Conservation (phyloP, 2,329 filamentous ascomycete species). For the Piedraia hortae region DNA sequence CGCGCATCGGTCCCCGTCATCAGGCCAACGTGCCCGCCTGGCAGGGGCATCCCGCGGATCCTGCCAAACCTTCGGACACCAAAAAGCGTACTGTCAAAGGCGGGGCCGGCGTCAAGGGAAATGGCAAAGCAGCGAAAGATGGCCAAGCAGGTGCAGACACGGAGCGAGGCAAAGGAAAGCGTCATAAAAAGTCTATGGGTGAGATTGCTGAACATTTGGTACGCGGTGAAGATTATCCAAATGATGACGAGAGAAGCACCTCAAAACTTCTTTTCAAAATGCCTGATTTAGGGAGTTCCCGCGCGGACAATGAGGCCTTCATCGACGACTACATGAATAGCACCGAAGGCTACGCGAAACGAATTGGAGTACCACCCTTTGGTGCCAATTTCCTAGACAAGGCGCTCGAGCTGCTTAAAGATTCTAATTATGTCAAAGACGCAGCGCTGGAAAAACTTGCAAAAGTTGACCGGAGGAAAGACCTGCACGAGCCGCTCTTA, state of each 20-base stretch:
- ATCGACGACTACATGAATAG: constrained; percentile 53
- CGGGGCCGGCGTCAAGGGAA: constrained; percentile 35
- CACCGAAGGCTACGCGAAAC: constrained; percentile 34
- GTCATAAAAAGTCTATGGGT: constrained; percentile 83
- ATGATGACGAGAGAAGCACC: constrained; percentile 48
- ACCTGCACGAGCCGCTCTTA: constrained; percentile 63
- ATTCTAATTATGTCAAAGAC: constrained; percentile 41
- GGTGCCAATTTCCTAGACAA: constrained; percentile 77
- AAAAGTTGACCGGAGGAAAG: constrained; percentile 35
- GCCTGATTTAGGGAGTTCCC: constrained; percentile 9
- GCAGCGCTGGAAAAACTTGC: constrained; percentile 42
- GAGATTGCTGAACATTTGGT: constrained; percentile 64
- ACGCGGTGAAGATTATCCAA: constrained; percentile 52
- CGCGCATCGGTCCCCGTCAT: constrained; percentile 67
- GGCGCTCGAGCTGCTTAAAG: constrained; percentile 45
- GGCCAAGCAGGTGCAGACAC: constrained; percentile 52
- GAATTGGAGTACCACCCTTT: constrained; percentile 41
- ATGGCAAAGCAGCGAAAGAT: constrained; percentile 54
- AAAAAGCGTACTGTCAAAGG: constrained; percentile 47
- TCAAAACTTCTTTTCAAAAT: constrained; percentile 56
- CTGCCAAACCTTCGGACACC: constrained; percentile 64
- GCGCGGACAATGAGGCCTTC: constrained; percentile 24
- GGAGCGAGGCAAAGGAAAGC: constrained; percentile 52
- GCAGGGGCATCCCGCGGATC: constrained; percentile 66
- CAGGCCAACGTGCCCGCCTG: constrained; percentile 67